phyloP scores from a whole-genome alignment of 1,139 yeast genomes.

The Protomyces gravidus region DNA sequence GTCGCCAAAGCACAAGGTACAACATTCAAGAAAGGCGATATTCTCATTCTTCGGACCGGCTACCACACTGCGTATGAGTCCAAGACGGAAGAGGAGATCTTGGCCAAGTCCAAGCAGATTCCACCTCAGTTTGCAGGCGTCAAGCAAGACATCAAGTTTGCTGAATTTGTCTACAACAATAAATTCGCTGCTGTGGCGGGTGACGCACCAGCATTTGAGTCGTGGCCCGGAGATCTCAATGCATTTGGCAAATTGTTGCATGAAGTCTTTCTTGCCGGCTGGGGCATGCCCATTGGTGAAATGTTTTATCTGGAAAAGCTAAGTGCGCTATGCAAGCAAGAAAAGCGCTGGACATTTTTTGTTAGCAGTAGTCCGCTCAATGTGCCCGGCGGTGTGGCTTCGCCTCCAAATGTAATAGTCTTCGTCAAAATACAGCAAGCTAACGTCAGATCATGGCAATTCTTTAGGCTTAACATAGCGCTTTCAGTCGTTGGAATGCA shows the following conservation, averaged over 20 bases:
- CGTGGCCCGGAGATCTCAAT: slow-evolving; percentile 33
- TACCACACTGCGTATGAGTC: slow-evolving; percentile 37
- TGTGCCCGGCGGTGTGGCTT: slow-evolving; percentile 39
- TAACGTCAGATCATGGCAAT: background rate
- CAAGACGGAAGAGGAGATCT: slow-evolving; percentile 33
- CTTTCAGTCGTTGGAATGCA: background rate
- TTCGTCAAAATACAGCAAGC: background rate
- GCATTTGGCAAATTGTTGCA: slow-evolving; percentile 32
- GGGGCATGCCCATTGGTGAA: slow-evolving; percentile 39
- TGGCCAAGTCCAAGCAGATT: slow-evolving; percentile 29
- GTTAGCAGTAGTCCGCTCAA: slow-evolving; percentile 39
- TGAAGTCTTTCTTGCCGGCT: slow-evolving; percentile 36
- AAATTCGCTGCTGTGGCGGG: slow-evolving; percentile 39
- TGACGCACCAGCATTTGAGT: slow-evolving; percentile 38
- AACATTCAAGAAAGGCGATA: slow-evolving; percentile 37
- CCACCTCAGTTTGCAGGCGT: slow-evolving; percentile 36
- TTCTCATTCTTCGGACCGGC: slow-evolving; percentile 39
- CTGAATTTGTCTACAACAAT: slow-evolving; percentile 37
- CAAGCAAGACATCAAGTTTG: slow-evolving; percentile 35
- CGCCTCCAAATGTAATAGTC: slow-evolving; percentile 37
- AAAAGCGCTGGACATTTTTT: slow-evolving; percentile 38
- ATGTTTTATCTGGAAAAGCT: slow-evolving; percentile 38
- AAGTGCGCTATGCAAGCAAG: slow-evolving; percentile 35
- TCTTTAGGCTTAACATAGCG: background rate
- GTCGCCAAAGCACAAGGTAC: slow-evolving; percentile 36